A percentile compares a stretch with the other conserved stretches of the same genome.
Evolutionary conservation across 2,329 filamentous ascomycete genomes (phyloP).

Genomic region (Thelonectria blattea): DNA sequence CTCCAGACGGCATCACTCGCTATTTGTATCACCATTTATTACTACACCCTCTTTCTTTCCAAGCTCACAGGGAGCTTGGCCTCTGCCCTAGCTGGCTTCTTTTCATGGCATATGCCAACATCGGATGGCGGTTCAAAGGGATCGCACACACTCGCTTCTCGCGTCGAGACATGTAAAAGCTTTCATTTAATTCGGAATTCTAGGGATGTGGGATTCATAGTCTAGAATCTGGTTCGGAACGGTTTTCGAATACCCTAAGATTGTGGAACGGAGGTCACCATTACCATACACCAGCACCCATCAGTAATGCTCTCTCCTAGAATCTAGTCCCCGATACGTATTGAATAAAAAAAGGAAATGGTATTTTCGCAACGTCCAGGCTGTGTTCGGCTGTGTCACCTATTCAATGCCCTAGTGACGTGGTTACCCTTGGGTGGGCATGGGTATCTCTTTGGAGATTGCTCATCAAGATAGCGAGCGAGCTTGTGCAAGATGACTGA

Average conservation of each 20-base stretch:
- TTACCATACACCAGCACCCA: neutral
- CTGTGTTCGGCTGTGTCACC: neutral
- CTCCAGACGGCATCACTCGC: neutral
- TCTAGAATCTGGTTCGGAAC: neutral
- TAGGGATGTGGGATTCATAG: neutral
- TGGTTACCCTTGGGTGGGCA: neutral
- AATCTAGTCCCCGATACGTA: neutral
- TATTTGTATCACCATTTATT: neutral
- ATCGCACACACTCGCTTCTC: conserved; percentile 9
- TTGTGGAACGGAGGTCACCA: neutral
- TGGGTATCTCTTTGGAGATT: neutral
- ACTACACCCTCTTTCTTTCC: neutral
- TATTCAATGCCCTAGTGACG: neutral
- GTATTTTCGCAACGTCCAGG: neutral
- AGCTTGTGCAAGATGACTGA: neutral
- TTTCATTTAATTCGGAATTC: neutral
- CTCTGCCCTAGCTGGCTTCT: neutral
- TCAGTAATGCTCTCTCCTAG: neutral
- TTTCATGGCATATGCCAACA: neutral
- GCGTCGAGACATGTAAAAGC: neutral
- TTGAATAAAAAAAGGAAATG: neutral
- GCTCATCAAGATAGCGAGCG: neutral
- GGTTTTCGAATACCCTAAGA: neutral
- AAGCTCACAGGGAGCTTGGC: neutral
- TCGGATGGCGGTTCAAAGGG: neutral